Percentiles rank a stretch among this genome's conserved stretches.
Conservation (phyloP, 2,329 filamentous ascomycete genomes). For the Tolypocladium ovalisporum region DNA sequence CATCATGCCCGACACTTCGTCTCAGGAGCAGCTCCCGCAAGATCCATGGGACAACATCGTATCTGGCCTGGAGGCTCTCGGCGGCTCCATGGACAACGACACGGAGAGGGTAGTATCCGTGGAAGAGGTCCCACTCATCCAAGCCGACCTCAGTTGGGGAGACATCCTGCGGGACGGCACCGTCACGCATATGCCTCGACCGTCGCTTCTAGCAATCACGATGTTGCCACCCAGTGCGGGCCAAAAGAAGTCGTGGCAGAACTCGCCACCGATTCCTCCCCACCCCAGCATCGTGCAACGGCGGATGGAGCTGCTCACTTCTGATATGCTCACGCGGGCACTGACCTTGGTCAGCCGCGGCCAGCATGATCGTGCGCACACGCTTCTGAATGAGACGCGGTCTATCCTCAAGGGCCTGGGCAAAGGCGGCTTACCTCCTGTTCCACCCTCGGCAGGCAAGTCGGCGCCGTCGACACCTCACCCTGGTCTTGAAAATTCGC, state of each 20-base stretch:
- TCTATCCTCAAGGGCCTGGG: slow-evolving; percentile 93
- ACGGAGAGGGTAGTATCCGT: slow-evolving; percentile 75
- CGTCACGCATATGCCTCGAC: slow-evolving; percentile 74
- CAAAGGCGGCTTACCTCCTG: slow-evolving; percentile 85
- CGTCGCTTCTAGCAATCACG: slow-evolving; percentile 86
- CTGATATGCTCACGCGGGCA: slow-evolving; percentile 91
- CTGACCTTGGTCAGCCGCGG: slow-evolving; percentile 82
- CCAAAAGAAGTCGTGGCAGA: slow-evolving; percentile 55
- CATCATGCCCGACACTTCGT: slow-evolving; percentile 75
- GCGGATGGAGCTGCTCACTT: slow-evolving; percentile 94
- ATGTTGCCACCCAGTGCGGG: slow-evolving; percentile 66
- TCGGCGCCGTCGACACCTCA: slow-evolving; percentile 40
- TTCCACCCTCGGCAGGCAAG: slow-evolving; percentile 49
- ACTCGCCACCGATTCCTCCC: slow-evolving; percentile 75
- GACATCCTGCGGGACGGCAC: slow-evolving; percentile 87
- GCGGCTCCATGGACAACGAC: slow-evolving; percentile 77
- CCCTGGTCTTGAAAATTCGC: slow-evolving; percentile 30
- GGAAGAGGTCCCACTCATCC: slow-evolving; percentile 89
- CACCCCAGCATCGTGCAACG: slow-evolving; percentile 92
- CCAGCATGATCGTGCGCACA: slow-evolving; percentile 88
- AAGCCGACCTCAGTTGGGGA: slow-evolving; percentile 87
- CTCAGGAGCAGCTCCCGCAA: slow-evolving; percentile 76
- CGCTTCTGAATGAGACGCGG: slow-evolving; percentile 83
- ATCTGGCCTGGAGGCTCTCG: slow-evolving; percentile 85
- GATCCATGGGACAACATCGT: slow-evolving; percentile 97